Base-by-base conservation (phyloP, 2,329 filamentous ascomycete genomes). In the Hymenoscyphus repandus region DNA sequence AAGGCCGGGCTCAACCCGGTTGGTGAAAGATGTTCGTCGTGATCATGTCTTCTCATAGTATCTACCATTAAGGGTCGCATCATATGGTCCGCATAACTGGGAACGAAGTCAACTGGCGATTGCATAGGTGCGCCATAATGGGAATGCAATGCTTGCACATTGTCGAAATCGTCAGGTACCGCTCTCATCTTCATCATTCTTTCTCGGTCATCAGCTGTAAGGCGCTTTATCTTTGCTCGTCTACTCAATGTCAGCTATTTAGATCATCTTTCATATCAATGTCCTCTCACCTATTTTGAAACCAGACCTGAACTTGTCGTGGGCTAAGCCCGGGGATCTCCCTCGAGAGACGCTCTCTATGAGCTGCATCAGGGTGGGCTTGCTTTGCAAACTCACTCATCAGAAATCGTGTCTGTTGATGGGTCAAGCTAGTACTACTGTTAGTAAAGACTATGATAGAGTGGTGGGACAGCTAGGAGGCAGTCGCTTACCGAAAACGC, bases 371-470 rank as follows among this genome's bases (percentile, higher is more conserved):
- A 6, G 91, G 91, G 66, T 96, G 91, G 20, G 91, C 89, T 66
- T 97, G 90, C 62, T 93, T 90, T 51, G 90, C 88, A 64, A 96
- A 97, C 68, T 97, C 91, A 70, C 89, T 96, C 90, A 96, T 95
- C 50, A 97, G 74, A 63, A 95, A 97, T 12, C 92, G 85, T n/a
- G 92, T 96, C 75, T 97, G 92, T 62, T 93, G 92, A 69, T 96
- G 91, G 1, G 91, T 96, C 58, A 97, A 82, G 59, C 91, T 95
- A 62, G 33, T 20, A 44, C 12, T 13, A 44, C 17, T 31, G 62
- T 77, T 60, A 76, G 72, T 58, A 47, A 11, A 41, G 4, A 33
- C 15, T 7, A 17, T 47, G 11, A 34, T 7, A n/a, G 9, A 39
- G 42, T 27, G 17, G 34, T 17, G 33, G n/a, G n/a, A n/a, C n/a